Evolutionary conservation across 495 filamentous ascomycete genomes (phyloP), one percentile per base, ranked within the genome.

Genomic region (Parathielavia appendiculata): DNA sequence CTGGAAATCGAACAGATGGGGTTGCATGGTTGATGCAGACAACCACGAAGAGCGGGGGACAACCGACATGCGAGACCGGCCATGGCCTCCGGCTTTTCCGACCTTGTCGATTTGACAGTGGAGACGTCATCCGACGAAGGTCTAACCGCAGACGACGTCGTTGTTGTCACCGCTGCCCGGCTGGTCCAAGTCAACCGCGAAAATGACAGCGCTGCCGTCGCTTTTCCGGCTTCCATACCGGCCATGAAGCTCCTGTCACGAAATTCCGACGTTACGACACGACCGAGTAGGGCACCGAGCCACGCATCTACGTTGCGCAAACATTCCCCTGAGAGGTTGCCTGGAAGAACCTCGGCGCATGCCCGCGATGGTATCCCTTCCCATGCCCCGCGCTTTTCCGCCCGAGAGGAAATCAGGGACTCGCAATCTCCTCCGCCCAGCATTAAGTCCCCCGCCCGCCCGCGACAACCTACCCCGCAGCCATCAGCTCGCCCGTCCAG

Each of bases 361-460:
- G 32, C 56, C 14, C 30, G 23, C 40, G 48, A 58, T 14, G 38
- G 11, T 12, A 58, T 47, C 5, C 48, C 56, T 14, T 38, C 56
- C n/a, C 47, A 26, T 8, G 4, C 39, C 3, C 17, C 56, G 1
- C 47, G 56, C 12, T 38, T 48, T 30, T 50, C 53, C 5, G 13
- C 16, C 16, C 53, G 39, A 14, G 54, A 49, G 22, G 54, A 60
- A 38, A 53, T 62, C 7, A 41, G 55, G 30, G 60, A 62, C 45
- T 62, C 60, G 14, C 54, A 58, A 22, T 60, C 58, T 17, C 57
- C 62, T 20, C 34, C 56, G 14, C 49, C 36, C 14, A 41, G 19
- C 44, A 26, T 38, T 44, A 35, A 51, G 14, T 39, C 41, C 54
- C 23, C 17, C 26, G 12, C 32, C 41, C 38, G 41, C 17, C 56